Conservation (phyloP, 345 rosid species). For the Diplotaxis tenuifolia region DNA sequence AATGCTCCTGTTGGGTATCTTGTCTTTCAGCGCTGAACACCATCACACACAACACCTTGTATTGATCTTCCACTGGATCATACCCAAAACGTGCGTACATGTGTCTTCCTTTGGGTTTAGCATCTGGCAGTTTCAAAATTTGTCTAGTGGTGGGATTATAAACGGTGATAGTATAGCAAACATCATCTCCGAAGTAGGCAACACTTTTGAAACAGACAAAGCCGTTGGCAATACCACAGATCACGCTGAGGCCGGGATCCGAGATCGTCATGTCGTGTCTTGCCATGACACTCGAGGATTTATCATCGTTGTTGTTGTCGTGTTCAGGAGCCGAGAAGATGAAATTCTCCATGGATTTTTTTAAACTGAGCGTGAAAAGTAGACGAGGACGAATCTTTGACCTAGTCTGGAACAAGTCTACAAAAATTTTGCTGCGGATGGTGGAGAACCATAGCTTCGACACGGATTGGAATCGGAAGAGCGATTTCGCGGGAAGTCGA, state of each 20-base stretch:
- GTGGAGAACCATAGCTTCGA: neutral
- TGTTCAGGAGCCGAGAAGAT: conserved; percentile 7
- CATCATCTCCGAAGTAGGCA: neutral
- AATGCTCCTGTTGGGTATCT: neutral
- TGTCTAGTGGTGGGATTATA: too few species aligned
- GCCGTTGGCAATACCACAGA: too few species aligned
- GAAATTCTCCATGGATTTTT: neutral
- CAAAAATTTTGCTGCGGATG: neutral
- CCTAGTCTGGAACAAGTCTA: neutral
- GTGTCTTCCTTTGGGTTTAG: neutral
- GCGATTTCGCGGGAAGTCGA: neutral
- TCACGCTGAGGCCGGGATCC: neutral
- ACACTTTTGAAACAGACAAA: neutral
- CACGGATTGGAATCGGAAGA: neutral
- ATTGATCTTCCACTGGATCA: neutral
- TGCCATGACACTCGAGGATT: neutral
- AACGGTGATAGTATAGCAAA: neutral
- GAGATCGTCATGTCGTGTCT: conserved; percentile 18
- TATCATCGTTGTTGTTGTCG: neutral
- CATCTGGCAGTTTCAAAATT: neutral
- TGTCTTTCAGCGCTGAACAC: neutral
- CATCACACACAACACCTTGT: too few species aligned
- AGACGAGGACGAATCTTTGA: conserved; percentile 5
- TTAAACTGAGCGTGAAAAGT: neutral
- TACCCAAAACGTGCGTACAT: neutral